phyloP scores from a whole-genome alignment of 1,284 basidiomycete species.

The Phylloboletellus chloephorus region DNA sequence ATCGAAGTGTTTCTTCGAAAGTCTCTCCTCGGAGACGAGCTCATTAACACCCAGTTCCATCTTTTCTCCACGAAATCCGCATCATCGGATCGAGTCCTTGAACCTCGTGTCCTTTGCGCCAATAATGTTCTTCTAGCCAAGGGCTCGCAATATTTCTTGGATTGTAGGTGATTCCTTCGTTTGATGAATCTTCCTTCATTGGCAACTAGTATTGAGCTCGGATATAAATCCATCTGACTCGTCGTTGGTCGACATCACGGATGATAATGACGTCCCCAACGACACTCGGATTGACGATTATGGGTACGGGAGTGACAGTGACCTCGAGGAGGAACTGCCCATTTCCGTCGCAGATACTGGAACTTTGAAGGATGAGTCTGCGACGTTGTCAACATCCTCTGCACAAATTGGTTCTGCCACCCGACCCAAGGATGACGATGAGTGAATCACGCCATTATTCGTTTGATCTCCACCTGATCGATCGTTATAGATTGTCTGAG shows the following conservation, averaged over 20 bases:
- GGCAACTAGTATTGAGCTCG: conserved; percentile 16
- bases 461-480: neutral
- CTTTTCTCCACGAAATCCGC: conserved; percentile 25
- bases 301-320: conserved; percentile 28
- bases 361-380: neutral
- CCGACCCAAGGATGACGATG: conserved; percentile 9
- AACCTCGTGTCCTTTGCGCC: conserved; percentile 20
- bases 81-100: conserved; percentile 4
- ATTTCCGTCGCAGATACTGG: neutral
- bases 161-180: conserved; percentile 11
- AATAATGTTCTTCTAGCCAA: conserved; percentile 22
- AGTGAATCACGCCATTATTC: conserved; percentile 1
- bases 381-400: neutral
- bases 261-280: conserved; percentile 11
- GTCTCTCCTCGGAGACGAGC: conserved; percentile 25
- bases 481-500: conserved; percentile 10
- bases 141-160: conserved; percentile 23
- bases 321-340: conserved; percentile 19
- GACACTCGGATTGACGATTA: conserved; percentile 16
- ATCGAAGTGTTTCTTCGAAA: conserved; percentile 23
- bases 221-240: conserved; percentile 13
- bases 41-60: conserved; percentile 29
- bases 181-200: neutral
- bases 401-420: neutral
- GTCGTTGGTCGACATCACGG: conserved; percentile 17